Percentiles rank a stretch among this genome's conserved stretches.
These are phyloP conservation scores for Nakazawaea wyomingensis DNA, from an alignment of 805 yeast genomes.

Conservation along the genomic window DNA sequence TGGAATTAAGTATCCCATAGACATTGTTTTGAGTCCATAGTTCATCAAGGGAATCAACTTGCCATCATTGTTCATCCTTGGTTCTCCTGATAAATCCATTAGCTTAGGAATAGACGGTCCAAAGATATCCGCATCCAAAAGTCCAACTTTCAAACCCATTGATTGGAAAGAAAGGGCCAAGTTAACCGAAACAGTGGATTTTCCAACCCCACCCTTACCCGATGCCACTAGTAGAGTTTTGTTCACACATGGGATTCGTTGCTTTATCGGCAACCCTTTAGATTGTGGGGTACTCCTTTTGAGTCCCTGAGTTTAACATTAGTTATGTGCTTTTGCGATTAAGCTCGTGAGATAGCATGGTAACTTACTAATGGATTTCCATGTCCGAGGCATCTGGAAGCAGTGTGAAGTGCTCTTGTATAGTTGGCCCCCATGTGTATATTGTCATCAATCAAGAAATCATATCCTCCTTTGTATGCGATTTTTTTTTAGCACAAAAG, in stretches of 20 bases:
- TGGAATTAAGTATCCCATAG: conserved; percentile 78
- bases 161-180: conserved; percentile 56
- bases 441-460: too few species aligned
- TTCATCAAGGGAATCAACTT: conserved; percentile 61
- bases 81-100: conserved; percentile 66
- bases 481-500: too few species aligned
- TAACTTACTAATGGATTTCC: conserved; percentile 51
- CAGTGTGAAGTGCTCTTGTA: neutral
- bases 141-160: conserved; percentile 54
- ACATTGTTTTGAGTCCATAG: conserved; percentile 79
- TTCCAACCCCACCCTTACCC: conserved; percentile 81
- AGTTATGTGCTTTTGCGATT: neutral
- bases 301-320: conserved; percentile 32
- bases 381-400: conserved; percentile 23
- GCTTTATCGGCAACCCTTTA: conserved; percentile 51
- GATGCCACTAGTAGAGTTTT: conserved; percentile 64
- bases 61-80: conserved; percentile 47
- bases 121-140: conserved; percentile 76
- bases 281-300: conserved; percentile 34
- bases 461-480: too few species aligned
- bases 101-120: conserved; percentile 81
- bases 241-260: conserved; percentile 53
- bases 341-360: neutral
- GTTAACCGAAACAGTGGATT: conserved; percentile 69
- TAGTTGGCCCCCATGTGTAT: neutral